Evolutionary conservation across 345 rosid species (phyloP), one percentile per base, ranked within the genome.

Genomic region (Eutrema heterophyllum): DNA sequence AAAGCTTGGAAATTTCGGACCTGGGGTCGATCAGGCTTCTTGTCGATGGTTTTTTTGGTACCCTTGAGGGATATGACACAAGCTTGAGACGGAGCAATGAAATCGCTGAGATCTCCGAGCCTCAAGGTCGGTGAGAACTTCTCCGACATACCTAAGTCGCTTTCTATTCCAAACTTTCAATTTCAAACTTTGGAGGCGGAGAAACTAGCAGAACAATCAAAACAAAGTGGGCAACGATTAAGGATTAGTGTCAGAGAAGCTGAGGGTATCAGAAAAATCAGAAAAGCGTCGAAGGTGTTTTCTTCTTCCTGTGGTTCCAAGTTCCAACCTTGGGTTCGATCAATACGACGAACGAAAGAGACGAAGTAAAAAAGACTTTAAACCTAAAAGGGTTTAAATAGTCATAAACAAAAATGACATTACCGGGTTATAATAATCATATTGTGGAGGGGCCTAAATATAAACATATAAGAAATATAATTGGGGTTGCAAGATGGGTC

Each of bases 61-160:
- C 84, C 89, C 60, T 89, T 87, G 45, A 88, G 80, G 32, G 97
- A 89, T 57, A 90, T 82, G 5, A 90, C 88, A 67, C 97, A 95
- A 11, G 87, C 91, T 75, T 92, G 99, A 51, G 97, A 89, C 13
- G 94, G 98, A 16, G 92, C 97, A 3, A 92, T 95, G 84, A 88
- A 95, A 74, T 95, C 99, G 76, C 79, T 95, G 74, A 95, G 97
- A 86, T 95, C 99, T 71, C 96, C 98, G 15, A 88, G 77, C 59
- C 99, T 82, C 49, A 94, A 81, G 32, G 93, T 76, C 69, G 99
- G 89, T 36, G 97, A 92, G 75, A 94, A 90, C 79, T 84, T 95
- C 68, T 88, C 92, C 74, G 97, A 87, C 99, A 92, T 92, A 63
- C 21, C 80, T 73, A 13, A 38, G 16, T 40, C 53, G 68, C 50